Percentiles rank a stretch among this genome's conserved stretches.
phyloP scores from a whole-genome alignment of 106 monocot species.

The Acorus gramineus region DNA sequence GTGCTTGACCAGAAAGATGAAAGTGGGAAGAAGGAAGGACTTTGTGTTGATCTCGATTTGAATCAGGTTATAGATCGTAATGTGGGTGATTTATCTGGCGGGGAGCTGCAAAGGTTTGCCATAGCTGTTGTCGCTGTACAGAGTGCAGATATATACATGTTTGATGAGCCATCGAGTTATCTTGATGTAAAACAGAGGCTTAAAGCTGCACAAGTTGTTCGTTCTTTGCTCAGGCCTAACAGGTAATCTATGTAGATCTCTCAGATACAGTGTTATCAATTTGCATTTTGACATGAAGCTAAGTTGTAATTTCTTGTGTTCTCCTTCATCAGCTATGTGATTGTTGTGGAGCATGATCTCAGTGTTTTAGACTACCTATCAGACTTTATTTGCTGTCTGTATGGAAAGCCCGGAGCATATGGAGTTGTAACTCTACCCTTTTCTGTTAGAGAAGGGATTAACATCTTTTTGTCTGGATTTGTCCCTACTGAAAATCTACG shows the following conservation, averaged over 20 bases:
- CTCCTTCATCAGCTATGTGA: slow-evolving; percentile 67
- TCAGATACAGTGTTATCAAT: no score
- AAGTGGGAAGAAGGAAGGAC: slow-evolving; percentile 51
- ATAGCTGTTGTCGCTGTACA: slow-evolving; percentile 92
- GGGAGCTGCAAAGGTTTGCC: slow-evolving; percentile 95
- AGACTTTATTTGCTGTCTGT: slow-evolving; percentile 97
- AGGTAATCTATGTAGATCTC: slow-evolving; percentile 28
- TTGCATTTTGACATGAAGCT: no score
- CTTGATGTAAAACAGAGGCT: slow-evolving; percentile 97
- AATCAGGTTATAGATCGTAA: slow-evolving; percentile 95
- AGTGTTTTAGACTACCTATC: slow-evolving; percentile 97
- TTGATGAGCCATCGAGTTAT: slow-evolving; percentile 96
- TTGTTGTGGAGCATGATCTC: slow-evolving; percentile 99
- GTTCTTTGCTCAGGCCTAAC: slow-evolving; percentile 78
- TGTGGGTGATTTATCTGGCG: slow-evolving; percentile 96
- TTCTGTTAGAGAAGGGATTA: slow-evolving; percentile 99
- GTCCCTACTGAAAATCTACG: slow-evolving; percentile 90
- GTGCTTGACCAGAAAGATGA: slow-evolving; percentile 95
- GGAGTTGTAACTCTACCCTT: slow-evolving; percentile 97
- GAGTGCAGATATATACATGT: slow-evolving; percentile 98
- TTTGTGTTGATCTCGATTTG: slow-evolving; percentile 77
- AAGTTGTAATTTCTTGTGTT: neutral
- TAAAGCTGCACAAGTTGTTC: slow-evolving; percentile 96
- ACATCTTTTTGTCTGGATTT: slow-evolving; percentile 94
- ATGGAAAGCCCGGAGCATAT: slow-evolving; percentile 97